Evolutionary conservation across 495 filamentous ascomycete species (phyloP), one percentile per base, ranked within the genome.

Genomic region (Viridothelium virens): DNA sequence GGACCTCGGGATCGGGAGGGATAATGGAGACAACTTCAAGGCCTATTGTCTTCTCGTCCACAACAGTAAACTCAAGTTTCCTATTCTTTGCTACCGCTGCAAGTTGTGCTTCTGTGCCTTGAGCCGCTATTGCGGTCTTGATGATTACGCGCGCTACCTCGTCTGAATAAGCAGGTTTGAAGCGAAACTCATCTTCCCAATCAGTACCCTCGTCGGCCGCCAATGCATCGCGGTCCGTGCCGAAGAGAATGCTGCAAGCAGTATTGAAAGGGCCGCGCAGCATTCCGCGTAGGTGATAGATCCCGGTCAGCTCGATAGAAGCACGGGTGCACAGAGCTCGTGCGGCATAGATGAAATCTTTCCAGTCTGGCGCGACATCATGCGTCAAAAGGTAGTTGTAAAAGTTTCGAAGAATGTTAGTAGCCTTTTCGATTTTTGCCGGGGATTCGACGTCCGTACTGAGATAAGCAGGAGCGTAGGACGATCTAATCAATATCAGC

Each of bases 341-440:
- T 2, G 92, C 92, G 2, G 79, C 80, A 37, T 83, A 74, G 62
- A 97, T 81, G 68, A 89, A 82, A 0, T 81, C 79, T 0, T 70
- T 77, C 73, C 92, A 87, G 69, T 98, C 94, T 2, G 89, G 88
- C 68, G 91, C 95, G 14, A 96, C 94, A 44, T 89, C 81, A 70
- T 97, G 93, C 65, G 83, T 82, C 12, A 91, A 79, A 9, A 97
- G 80, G 70, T 96, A 98, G 69, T 91, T 91, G 66, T 96, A 83
- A 75, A 97, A 96, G 75, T 94, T 96, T 62, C 83, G 83, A 59
- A 97, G 79, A 3, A 94, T 84, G 16, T 79, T 77, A 14, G 84
- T 82, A 12, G 78, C 80, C 18, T 80, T 66, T 62, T 83, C 79
- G 65, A 90, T 73, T 56, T 78, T 75, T 0, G 79, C 74, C 63